Conservation (phyloP, 176 grass and related monocot genomes). For the Oryza nivara region DNA sequence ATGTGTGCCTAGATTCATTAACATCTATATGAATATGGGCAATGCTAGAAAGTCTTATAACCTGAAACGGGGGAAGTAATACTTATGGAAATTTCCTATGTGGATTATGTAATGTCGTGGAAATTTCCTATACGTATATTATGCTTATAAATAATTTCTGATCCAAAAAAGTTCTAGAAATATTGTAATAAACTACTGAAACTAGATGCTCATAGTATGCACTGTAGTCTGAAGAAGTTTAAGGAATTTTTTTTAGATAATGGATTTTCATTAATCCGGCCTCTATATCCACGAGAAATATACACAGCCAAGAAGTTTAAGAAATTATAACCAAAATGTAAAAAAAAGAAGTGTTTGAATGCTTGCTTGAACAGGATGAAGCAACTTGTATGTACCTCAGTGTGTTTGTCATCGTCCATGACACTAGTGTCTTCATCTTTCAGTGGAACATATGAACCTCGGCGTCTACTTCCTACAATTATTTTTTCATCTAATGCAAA, state of each 20-base stretch:
- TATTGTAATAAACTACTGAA: not conserved
- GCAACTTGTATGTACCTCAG: conserved; percentile 28
- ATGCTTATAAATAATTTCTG: not conserved
- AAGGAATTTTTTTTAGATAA: no score
- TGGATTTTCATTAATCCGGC: no score
- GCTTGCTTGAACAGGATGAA: conserved; percentile 1
- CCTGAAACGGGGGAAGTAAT: not conserved
- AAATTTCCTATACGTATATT: not conserved
- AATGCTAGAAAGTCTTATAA: no score
- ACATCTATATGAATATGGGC: no score
- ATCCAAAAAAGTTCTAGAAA: not conserved
- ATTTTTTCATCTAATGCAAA: conserved; percentile 26
- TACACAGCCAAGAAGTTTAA: not conserved
- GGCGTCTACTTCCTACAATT: conserved; percentile 52
- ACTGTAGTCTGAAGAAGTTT: not conserved
- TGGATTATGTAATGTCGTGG: not conserved
- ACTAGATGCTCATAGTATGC: not conserved
- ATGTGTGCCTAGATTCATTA: no score
- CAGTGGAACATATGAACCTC: conserved; percentile 51
- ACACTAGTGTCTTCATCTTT: conserved; percentile 37
- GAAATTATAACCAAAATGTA: not conserved
- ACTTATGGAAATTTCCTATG: conserved; percentile 1
- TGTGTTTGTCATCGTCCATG: conserved; percentile 37
- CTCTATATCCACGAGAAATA: no score
- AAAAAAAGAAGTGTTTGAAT: not conserved